Evolutionary conservation across 208 protist species (phyloP), one percentile per base, ranked within the genome.

Genomic region (Tritrichomonas foetus): DNA sequence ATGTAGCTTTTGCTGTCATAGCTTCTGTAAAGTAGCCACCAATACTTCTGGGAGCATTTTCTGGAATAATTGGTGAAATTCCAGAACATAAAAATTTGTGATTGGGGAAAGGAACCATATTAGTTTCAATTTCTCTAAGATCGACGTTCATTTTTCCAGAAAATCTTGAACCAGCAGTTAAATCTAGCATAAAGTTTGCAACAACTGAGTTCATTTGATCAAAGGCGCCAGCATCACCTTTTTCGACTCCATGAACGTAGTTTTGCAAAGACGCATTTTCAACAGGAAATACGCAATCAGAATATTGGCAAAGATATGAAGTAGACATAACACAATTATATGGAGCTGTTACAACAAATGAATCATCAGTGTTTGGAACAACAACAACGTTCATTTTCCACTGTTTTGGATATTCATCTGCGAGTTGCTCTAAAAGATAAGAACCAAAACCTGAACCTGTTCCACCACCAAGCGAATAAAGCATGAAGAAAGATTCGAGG

Each of bases 71-170:
- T 39, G 98, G 97, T 5, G 97, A 96, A 93, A 99, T 95, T 3
- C 97, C 96, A 2, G 97, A 95, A 33, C 97, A 96, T 25, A 99
- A 93, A 94, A 98, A 97, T 66, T 98, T 96, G 93, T 98, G 95
- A 8, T 97, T 95, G 3, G 98, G 97, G 94, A 97, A 99, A 3
- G 98, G 98, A n/a, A 99, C 97, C 16, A 99, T 96, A 94, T 99
- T 99, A 16, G 98, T 99, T 0, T 97, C 98, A 93, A 99, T 97
- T 93, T 99, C 98, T 95, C 98, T 98, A 55, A 99, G 97, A 95
- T 99, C 98, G 94, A 99, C 97, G 95, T 99, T 99, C 36, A 99
- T 96, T 49, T 97, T 95, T 0, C 98, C 98, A 22, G 96, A 96
- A 94, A 98, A 98, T 78, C 97, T 97, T 96, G 98, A 97, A 30